These are phyloP conservation scores for Cystobasidium ongulense DNA, from an alignment of 768 basidiomycete species.

Conservation along the genomic window DNA sequence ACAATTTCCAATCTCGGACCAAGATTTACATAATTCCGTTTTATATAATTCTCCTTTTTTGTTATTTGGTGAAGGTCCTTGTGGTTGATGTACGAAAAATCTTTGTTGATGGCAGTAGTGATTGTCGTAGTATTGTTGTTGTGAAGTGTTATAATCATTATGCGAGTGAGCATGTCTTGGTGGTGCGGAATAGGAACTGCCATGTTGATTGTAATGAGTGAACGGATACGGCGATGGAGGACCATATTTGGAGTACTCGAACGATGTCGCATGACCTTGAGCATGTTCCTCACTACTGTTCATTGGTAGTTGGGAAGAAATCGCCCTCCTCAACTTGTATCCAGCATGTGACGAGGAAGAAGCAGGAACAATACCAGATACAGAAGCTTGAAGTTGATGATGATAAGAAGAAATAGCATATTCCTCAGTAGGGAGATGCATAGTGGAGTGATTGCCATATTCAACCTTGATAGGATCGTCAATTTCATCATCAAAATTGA, in stretches of 20 bases:
- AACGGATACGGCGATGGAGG: too few species aligned
- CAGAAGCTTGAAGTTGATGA: background rate
- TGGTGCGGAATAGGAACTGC: background rate
- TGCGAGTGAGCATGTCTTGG: background rate
- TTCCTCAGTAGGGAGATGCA: background rate
- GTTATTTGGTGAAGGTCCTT: constrained; percentile 19
- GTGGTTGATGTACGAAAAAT: background rate
- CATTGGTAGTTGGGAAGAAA: background rate
- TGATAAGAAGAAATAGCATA: background rate
- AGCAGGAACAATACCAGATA: background rate
- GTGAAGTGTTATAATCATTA: too few species aligned
- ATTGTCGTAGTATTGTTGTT: background rate
- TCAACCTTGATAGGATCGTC: background rate
- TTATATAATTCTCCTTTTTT: constrained; percentile 30
- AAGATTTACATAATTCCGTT: constrained; percentile 23
- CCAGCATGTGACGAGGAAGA: background rate
- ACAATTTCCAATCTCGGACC: constrained; percentile 43
- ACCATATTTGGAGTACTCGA: too few species aligned
- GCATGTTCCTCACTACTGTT: background rate
- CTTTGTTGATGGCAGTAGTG: background rate
- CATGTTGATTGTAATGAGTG: background rate
- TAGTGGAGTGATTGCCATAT: background rate
- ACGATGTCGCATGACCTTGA: background rate
- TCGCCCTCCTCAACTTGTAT: background rate
- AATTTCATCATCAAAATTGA: background rate